Conservation (phyloP, 2,329 filamentous ascomycete genomes). For the Dothiorella sarmentorum region DNA sequence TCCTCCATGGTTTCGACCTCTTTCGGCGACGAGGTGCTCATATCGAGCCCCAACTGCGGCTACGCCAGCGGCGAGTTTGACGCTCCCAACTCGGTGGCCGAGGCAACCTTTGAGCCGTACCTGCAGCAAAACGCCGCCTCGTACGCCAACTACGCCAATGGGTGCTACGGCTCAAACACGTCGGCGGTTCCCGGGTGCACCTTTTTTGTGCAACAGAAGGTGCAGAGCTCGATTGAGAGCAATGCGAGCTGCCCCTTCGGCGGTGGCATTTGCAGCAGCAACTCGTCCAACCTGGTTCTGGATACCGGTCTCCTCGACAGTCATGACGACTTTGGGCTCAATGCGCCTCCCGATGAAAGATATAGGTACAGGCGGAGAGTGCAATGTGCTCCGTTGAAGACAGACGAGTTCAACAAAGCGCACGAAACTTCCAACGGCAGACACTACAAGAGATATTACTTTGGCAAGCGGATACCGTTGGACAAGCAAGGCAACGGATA, state of each 20-base stretch:
- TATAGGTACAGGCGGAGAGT: constrained; percentile 2
- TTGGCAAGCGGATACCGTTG: neutral
- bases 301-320: constrained; percentile 24
- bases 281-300: constrained; percentile 19
- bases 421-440: neutral
- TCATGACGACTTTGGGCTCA: constrained; percentile 24
- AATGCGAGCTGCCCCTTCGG: constrained; percentile 21
- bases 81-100: neutral
- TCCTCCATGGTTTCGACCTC: constrained; percentile 32
- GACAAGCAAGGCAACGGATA: neutral
- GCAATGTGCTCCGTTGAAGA: constrained; percentile 19
- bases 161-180: constrained; percentile 14
- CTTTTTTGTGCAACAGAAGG: neutral
- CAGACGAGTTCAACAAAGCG: neutral
- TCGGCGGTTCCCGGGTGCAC: neutral
- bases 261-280: constrained; percentile 15
- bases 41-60: neutral
- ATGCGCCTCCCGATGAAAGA: constrained; percentile 20
- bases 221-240: constrained; percentile 6
- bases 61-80: neutral
- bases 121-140: neutral
- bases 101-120: neutral
- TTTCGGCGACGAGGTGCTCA: constrained; percentile 16
- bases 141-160: neutral
- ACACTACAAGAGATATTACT: neutral